These are phyloP conservation scores for Hippophae rhamnoides DNA, from an alignment of 306 rosid species.

Conservation along the genomic window DNA sequence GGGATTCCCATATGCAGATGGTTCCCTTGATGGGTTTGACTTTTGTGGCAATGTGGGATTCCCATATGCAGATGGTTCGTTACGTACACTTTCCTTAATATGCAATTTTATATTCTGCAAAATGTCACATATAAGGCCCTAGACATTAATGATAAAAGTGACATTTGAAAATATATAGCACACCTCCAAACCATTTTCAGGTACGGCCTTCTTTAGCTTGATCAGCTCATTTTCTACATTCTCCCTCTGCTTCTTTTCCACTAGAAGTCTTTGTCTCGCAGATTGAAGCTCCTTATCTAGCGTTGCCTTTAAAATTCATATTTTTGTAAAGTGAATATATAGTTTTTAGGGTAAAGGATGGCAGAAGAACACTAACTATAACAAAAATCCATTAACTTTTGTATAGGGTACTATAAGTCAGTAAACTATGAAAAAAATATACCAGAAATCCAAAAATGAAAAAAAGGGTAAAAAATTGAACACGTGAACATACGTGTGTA, in stretches of 20 bases:
- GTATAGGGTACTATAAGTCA: too few species aligned
- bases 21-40: conserved; percentile 26
- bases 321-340: conserved; percentile 1
- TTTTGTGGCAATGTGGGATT: conserved; percentile 23
- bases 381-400: too few species aligned
- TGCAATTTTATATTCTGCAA: conserved; percentile 36
- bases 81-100: conserved; percentile 28
- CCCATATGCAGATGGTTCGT: conserved; percentile 29
- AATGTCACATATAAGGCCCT: conserved; percentile 5
- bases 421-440: too few species aligned
- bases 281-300: conserved; percentile 36
- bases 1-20: conserved; percentile 27
- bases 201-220: conserved; percentile 28
- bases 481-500: too few species aligned
- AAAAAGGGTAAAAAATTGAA: too few species aligned
- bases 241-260: conserved; percentile 49
- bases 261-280: conserved; percentile 29
- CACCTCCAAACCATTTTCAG: conserved; percentile 40
- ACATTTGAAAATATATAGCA: conserved; percentile 7
- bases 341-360: neutral
- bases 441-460: too few species aligned
- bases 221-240: conserved; percentile 36
- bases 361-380: too few species aligned
- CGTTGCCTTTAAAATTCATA: conserved; percentile 23
- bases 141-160: neutral